Conservation (phyloP, 2,329 filamentous ascomycete species). For the Ciborinia camelliae region DNA sequence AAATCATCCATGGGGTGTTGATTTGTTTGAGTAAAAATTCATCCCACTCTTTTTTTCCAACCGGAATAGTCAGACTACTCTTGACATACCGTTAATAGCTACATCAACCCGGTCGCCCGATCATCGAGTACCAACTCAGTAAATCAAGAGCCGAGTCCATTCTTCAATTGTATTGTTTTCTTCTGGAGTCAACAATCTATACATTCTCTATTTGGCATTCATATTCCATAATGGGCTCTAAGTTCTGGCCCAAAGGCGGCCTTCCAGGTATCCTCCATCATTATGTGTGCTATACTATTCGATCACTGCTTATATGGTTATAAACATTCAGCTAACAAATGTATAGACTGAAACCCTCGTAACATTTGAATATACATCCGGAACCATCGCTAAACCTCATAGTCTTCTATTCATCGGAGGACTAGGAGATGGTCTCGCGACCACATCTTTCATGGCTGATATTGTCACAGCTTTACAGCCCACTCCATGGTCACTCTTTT, state of each 20-base stretch:
- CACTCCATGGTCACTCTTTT: conserved; percentile 41
- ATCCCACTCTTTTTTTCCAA: conserved; percentile 16
- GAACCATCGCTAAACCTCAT: conserved; percentile 39
- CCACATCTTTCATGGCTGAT: conserved; percentile 46
- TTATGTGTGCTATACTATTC: conserved; percentile 31
- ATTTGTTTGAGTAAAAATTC: background rate
- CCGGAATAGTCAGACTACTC: background rate
- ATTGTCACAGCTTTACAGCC: conserved; percentile 43
- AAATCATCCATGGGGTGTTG: background rate
- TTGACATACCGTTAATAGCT: background rate
- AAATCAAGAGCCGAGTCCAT: background rate
- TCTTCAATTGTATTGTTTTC: background rate
- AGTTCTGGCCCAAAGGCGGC: conserved; percentile 39
- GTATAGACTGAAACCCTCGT: conserved; percentile 41
- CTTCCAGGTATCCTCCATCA: conserved; percentile 37
- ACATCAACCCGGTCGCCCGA: background rate
- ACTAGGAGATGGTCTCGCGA: conserved; percentile 50
- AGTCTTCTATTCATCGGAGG: conserved; percentile 52
- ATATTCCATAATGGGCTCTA: conserved; percentile 44
- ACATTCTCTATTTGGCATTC: background rate
- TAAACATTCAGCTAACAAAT: conserved; percentile 8
- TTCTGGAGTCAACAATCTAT: background rate
- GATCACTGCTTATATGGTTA: background rate
- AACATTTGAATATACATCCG: conserved; percentile 41
- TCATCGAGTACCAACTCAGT: background rate